phyloP scores from a whole-genome alignment of 371 early-diverging fungal species.

The Apophysomyces sp. region DNA sequence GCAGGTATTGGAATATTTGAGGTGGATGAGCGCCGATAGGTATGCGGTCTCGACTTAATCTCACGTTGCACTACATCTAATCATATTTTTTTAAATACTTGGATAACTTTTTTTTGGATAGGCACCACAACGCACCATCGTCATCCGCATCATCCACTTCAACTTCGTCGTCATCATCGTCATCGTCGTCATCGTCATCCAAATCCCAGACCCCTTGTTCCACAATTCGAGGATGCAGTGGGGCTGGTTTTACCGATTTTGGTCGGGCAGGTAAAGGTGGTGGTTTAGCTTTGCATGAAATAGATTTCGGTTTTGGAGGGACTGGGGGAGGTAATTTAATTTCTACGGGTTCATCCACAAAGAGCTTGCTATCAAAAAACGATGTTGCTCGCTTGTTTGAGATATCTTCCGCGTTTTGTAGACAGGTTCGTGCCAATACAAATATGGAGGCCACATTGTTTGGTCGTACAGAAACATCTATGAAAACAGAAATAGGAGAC shows the following conservation, averaged over 20 bases:
- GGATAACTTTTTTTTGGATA: background rate
- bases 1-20: slow-evolving; percentile 15
- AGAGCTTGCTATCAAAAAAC: background rate
- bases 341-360: background rate
- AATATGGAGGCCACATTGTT: slow-evolving; percentile 24
- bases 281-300: slow-evolving; percentile 9
- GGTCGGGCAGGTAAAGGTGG: slow-evolving; percentile 40
- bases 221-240: background rate
- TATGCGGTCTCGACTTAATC: background rate
- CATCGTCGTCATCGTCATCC: slow-evolving; percentile 16
- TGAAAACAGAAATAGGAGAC: background rate
- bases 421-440: slow-evolving; percentile 30
- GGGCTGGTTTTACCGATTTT: background rate
- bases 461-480: slow-evolving; percentile 6
- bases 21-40: slow-evolving; percentile 16
- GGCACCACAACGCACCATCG: background rate
- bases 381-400: slow-evolving; percentile 4
- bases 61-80: background rate
- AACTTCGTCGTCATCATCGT: slow-evolving; percentile 14
- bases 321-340: slow-evolving; percentile 24
- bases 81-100: background rate
- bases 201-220: slow-evolving; percentile 2
- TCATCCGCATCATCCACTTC: slow-evolving; percentile 8
- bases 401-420: slow-evolving; percentile 28
- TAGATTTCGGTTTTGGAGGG: slow-evolving; percentile 29